Evolutionary conservation across 768 basidiomycete genomes (phyloP).

Genomic region (Auriculariales sp.): DNA sequence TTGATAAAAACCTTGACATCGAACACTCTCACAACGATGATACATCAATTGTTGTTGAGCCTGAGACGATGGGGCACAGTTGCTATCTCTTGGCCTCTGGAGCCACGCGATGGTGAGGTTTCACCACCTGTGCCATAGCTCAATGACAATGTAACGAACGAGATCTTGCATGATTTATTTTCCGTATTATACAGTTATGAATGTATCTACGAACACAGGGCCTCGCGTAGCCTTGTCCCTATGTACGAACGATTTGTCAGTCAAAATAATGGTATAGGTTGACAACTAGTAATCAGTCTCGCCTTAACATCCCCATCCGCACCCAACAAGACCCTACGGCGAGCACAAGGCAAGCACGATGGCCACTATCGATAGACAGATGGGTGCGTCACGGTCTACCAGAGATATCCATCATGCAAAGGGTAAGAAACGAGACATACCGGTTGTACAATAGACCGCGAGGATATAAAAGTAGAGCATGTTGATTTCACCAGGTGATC

Average conservation of each 20-base stretch:
- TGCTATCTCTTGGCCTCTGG: no score
- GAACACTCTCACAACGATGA: no score
- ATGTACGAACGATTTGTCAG: no score
- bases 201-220: not conserved
- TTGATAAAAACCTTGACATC: no score
- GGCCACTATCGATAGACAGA: no score
- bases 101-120: no score
- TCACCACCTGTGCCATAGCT: no score
- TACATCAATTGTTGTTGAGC: no score
- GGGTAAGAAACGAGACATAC: not conserved
- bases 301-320: not conserved
- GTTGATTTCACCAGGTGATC: not conserved
- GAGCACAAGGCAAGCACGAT: not conserved
- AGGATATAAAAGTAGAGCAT: not conserved
- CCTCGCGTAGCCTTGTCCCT: not conserved
- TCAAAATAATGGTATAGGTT: no score
- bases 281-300: not conserved
- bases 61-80: no score
- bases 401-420: not conserved
- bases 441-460: not conserved
- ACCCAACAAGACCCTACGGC: not conserved
- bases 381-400: not conserved
- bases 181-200: conserved; percentile 1
- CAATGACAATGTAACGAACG: no score
- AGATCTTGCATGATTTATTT: not conserved